phyloP scores from a whole-genome alignment of 371 early-diverging fungal genomes.

The Gilbertella persicaria region DNA sequence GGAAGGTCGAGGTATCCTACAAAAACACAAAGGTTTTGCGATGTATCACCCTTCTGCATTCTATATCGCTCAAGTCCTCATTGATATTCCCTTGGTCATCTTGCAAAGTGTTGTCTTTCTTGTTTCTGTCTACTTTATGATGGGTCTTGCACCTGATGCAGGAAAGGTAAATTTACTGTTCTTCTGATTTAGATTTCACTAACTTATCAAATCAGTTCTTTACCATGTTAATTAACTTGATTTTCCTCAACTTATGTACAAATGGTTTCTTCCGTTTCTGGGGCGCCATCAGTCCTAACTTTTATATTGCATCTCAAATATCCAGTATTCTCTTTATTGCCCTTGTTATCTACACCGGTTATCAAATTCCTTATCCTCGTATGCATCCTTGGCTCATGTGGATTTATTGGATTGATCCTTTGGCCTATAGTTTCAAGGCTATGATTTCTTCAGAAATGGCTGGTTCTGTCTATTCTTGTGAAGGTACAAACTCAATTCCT shows the following conservation, averaged over 20 bases:
- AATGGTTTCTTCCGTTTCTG: slow-evolving; percentile 46
- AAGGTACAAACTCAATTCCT: slow-evolving; percentile 52
- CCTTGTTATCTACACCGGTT: slow-evolving; percentile 63
- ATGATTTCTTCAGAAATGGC: slow-evolving; percentile 75
- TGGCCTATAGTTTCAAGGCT: slow-evolving; percentile 71
- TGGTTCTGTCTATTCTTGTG: slow-evolving; percentile 60
- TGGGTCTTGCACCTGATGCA: slow-evolving; percentile 51
- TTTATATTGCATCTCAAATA: slow-evolving; percentile 56
- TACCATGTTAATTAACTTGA: slow-evolving; percentile 48
- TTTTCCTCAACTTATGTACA: slow-evolving; percentile 50
- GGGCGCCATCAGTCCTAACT: slow-evolving; percentile 54
- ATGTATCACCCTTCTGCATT: slow-evolving; percentile 67
- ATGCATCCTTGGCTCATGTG: slow-evolving; percentile 77
- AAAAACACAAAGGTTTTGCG: slow-evolving; percentile 71
- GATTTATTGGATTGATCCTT: slow-evolving; percentile 76
- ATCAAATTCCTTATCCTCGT: slow-evolving; percentile 57
- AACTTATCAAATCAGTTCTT: slow-evolving; percentile 62
- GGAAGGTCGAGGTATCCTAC: slow-evolving; percentile 61
- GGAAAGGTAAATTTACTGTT: slow-evolving; percentile 67
- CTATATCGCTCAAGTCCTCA: slow-evolving; percentile 58
- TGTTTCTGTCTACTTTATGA: slow-evolving; percentile 64
- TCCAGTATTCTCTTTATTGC: slow-evolving; percentile 61
- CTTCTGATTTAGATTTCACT: slow-evolving; percentile 56
- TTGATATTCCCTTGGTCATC: slow-evolving; percentile 39
- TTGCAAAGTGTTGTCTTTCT: slow-evolving; percentile 45